phyloP scores from a whole-genome alignment of 257 asterid species.

The Solanum sitiens region DNA sequence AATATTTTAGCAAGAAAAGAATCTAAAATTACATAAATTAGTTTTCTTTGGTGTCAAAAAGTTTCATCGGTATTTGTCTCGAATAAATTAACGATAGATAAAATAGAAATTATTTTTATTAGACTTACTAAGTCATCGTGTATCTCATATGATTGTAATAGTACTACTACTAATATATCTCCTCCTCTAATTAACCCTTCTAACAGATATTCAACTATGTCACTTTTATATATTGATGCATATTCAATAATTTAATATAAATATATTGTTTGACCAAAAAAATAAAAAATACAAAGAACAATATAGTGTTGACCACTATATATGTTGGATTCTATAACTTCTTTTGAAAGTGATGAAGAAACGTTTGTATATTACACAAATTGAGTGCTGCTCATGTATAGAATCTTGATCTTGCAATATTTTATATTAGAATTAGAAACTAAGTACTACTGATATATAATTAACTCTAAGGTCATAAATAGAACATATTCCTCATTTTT shows the following conservation, averaged over 20 bases:
- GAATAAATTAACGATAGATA: too few species aligned
- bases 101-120: too few species aligned
- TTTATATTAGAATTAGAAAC: background rate
- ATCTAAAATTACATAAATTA: too few species aligned
- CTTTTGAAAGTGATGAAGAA: background rate
- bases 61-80: too few species aligned
- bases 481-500: background rate
- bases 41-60: too few species aligned
- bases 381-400: background rate
- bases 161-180: too few species aligned
- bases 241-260: too few species aligned
- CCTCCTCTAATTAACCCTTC: too few species aligned
- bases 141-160: background rate
- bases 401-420: background rate
- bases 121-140: background rate
- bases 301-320: background rate
- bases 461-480: background rate
- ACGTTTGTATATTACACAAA: background rate
- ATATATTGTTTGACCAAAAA: background rate
- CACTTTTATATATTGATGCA: background rate
- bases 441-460: too few species aligned
- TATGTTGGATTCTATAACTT: background rate
- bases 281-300: background rate
- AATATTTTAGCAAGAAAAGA: background rate
- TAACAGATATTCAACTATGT: background rate